Percentiles rank a stretch among this genome's conserved stretches.
These are phyloP conservation scores for Fomitopsis serialis DNA, from an alignment of 768 basidiomycete genomes.

Conservation along the genomic window DNA sequence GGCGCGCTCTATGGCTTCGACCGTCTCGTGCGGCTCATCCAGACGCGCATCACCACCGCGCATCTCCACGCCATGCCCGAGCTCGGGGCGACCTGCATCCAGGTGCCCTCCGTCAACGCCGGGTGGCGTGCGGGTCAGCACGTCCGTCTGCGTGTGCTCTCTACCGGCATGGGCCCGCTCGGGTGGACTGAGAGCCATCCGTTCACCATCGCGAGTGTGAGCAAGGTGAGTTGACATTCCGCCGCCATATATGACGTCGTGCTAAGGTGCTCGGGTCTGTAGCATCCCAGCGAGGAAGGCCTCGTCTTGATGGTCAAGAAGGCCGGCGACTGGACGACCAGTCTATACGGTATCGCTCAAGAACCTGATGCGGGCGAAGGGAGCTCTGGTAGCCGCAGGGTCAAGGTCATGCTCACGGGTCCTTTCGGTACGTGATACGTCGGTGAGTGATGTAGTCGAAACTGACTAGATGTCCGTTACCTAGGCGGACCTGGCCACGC, in stretches of 20 bases:
- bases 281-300: slow-evolving; percentile 36
- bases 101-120: slow-evolving; percentile 36
- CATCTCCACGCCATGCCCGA: slow-evolving; percentile 40
- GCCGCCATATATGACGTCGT: too few species aligned
- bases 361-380: slow-evolving; percentile 30
- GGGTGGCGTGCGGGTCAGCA: slow-evolving; percentile 63
- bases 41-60: slow-evolving; percentile 40
- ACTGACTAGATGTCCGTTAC: neutral
- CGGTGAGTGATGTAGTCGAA: slow-evolving; percentile 9
- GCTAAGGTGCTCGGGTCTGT: slow-evolving; percentile 36
- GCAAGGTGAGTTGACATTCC: slow-evolving; percentile 3
- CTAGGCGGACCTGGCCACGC: slow-evolving; percentile 40
- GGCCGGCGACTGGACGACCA: slow-evolving; percentile 44
- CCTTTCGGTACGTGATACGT: slow-evolving; percentile 38
- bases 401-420: slow-evolving; percentile 45
- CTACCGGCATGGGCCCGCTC: slow-evolving; percentile 31
- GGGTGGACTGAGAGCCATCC: slow-evolving; percentile 38
- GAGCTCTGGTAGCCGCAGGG: slow-evolving; percentile 18
- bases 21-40: slow-evolving; percentile 38
- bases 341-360: slow-evolving; percentile 36
- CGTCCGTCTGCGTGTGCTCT: slow-evolving; percentile 44
- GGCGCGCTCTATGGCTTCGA: slow-evolving; percentile 40
- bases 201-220: slow-evolving; percentile 12
- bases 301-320: slow-evolving; percentile 47
- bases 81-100: slow-evolving; percentile 41